Evolutionary conservation across 2,329 filamentous ascomycete species (phyloP).

Genomic region (Fusarium annulatum): DNA sequence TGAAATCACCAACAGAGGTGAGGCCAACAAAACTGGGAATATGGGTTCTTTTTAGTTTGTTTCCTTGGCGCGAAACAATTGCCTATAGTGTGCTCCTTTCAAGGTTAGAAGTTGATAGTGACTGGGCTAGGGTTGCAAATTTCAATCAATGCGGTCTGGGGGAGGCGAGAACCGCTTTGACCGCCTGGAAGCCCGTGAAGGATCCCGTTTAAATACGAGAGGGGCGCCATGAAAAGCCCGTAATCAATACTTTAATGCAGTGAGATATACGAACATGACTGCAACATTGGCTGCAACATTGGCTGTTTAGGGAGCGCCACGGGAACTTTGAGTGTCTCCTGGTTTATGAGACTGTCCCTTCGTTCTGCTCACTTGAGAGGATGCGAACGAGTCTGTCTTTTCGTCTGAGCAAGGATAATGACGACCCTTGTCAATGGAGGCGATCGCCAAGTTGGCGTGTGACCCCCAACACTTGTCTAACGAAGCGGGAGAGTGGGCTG

Average conservation of each 20-base stretch:
- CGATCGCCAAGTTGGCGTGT: conserved; percentile 33
- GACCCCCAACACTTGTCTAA: conserved; percentile 39
- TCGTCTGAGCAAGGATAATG: conserved; percentile 25
- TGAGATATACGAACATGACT: conserved; percentile 21
- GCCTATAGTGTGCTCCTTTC: conserved; percentile 33
- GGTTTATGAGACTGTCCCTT: not conserved
- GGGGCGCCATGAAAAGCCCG: conserved; percentile 32
- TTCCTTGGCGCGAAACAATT: conserved; percentile 33
- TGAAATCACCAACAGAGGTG: conserved; percentile 15
- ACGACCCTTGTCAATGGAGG: conserved; percentile 33
- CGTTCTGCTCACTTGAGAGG: not conserved
- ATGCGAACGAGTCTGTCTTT: not conserved
- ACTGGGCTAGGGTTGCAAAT: conserved; percentile 36
- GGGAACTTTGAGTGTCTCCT: conserved; percentile 20
- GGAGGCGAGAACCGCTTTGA: conserved; percentile 40
- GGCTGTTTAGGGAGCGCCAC: conserved; percentile 14
- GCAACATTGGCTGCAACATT: conserved; percentile 3
- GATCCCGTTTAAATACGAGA: conserved; percentile 37
- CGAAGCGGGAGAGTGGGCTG: conserved; percentile 35
- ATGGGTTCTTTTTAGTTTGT: conserved; percentile 32
- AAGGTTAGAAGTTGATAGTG: conserved; percentile 29
- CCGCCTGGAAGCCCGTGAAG: conserved; percentile 42
- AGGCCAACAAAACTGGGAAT: conserved; percentile 23
- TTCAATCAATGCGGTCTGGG: conserved; percentile 40
- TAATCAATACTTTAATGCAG: conserved; percentile 38